phyloP scores from a whole-genome alignment of 805 yeast genomes.

The Candida gorgasii region DNA sequence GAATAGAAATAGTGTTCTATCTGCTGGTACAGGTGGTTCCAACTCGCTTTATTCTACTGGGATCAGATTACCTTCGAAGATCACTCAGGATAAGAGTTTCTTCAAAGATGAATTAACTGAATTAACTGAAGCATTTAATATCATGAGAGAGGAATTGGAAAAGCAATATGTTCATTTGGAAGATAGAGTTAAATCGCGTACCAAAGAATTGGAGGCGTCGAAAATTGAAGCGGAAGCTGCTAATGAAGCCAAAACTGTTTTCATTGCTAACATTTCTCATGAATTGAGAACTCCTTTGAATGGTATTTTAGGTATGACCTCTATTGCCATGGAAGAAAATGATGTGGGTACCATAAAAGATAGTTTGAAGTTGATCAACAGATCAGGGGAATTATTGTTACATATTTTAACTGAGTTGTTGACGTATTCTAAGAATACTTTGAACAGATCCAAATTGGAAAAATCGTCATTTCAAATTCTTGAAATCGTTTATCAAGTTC shows the following conservation, averaged over 20 bases:
- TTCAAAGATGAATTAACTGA: slow-evolving; percentile 86
- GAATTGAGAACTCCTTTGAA: slow-evolving; percentile 94
- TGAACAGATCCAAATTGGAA: slow-evolving; percentile 80
- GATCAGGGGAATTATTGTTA: slow-evolving; percentile 86
- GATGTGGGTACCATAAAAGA: slow-evolving; percentile 68
- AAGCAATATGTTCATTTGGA: slow-evolving; percentile 82
- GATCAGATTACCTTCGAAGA: slow-evolving; percentile 38
- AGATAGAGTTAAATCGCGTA: slow-evolving; percentile 82
- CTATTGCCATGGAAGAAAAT: slow-evolving; percentile 86
- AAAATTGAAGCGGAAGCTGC: slow-evolving; percentile 91
- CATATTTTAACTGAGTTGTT: slow-evolving; percentile 88
- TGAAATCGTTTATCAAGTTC: slow-evolving; percentile 83
- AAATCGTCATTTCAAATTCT: slow-evolving; percentile 74
- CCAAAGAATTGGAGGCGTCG: slow-evolving; percentile 85
- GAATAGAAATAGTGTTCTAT: slow-evolving; percentile 30
- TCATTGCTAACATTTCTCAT: slow-evolving; percentile 34
- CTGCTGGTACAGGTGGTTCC: slow-evolving; percentile 31
- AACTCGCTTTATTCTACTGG: slow-evolving; percentile 43
- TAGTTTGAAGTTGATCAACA: slow-evolving; percentile 76
- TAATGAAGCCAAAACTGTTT: slow-evolving; percentile 85
- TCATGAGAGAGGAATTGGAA: slow-evolving; percentile 86
- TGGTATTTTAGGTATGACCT: slow-evolving; percentile 95
- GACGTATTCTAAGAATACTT: slow-evolving; percentile 89
- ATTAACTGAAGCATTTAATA: slow-evolving; percentile 83
- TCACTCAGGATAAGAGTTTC: slow-evolving; percentile 42